These are phyloP conservation scores for Obelidium mucronatum DNA, from an alignment of 192 early-diverging fungal species.

Conservation along the genomic window DNA sequence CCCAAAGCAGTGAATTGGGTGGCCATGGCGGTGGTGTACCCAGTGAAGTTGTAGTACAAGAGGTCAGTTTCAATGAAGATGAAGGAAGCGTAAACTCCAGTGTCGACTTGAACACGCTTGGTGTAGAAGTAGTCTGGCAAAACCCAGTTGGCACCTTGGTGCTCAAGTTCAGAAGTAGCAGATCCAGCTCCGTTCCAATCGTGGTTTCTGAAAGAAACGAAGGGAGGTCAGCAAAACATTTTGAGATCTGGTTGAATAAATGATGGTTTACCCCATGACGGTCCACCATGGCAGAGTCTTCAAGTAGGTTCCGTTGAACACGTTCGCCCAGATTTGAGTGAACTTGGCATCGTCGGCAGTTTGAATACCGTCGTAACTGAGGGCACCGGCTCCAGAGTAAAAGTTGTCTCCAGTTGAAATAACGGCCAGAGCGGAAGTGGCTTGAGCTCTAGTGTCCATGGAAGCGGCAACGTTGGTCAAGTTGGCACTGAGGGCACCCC, in stretches of 20 bases:
- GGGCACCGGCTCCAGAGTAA: background rate
- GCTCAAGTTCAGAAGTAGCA: background rate
- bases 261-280: background rate
- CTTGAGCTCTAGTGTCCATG: background rate
- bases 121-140: constrained; percentile 30
- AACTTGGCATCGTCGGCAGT: constrained; percentile 12
- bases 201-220: constrained; percentile 21
- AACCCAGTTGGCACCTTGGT: constrained; percentile 12
- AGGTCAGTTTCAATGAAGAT: constrained; percentile 40
- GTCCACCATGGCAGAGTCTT: constrained; percentile 24
- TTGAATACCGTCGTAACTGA: constrained; percentile 10
- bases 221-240: background rate
- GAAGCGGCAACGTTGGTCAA: background rate
- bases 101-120: constrained; percentile 12
- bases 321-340: background rate
- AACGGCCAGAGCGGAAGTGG: background rate
- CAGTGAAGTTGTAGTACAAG: constrained; percentile 5
- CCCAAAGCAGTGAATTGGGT: background rate
- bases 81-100: constrained; percentile 18
- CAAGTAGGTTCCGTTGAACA: background rate
- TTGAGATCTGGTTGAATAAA: too few species aligned
- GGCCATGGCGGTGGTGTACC: constrained; percentile 1
- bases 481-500: background rate
- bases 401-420: constrained; percentile 28
- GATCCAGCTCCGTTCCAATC: constrained; percentile 25